Base-by-base conservation (phyloP, 495 filamentous ascomycete species). In the Lasiosphaeria ovina region DNA sequence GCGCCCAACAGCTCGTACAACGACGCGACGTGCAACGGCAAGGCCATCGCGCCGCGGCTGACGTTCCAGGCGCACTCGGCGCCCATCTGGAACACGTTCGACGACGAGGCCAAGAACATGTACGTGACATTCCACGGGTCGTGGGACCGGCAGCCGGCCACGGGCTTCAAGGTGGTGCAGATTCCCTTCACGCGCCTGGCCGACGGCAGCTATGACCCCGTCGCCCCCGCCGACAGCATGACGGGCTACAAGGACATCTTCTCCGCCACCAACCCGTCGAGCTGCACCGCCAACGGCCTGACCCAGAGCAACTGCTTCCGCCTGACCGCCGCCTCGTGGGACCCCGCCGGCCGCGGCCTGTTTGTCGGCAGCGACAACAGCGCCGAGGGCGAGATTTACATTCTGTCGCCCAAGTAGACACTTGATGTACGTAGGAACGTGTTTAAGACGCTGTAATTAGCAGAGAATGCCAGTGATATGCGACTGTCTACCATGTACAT, bases 91-190 rank as follows among this genome's bases (percentile, higher is more conserved):
- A 80, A 84, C 60, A 75, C 75, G 35, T 70, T 74, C 56, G 73
- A 77, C 57, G 55, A 63, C 55, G 78, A 76, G 35, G 75, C 69
- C 10, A 76, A 75, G 59, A 84, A 79, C 60, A 83, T 83, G 62
- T 86, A 80, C 73, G 74, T 87, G n/a, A 74, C 80, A 0, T 84
- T 87, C 61, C 84, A 86, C 62, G 85, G 84, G 0, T 79, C 75
- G 32, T 86, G 85, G 84, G 57, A 85, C 65, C 76, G 83, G 9
- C 61, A 69, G 54, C 70, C 71, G 0, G 60, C 74, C 8, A 75
- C 72, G 2, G 74, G 74, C 17, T 76, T 73, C 60, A 76, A 76
- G 58, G 70, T 76, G 0, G 63, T 76, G 2, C 65, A 74, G 65
- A 69, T 76, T 31, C 71, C 73, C n/a, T 76, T 76, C 54, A 69